phyloP scores from a whole-genome alignment of 2,329 filamentous ascomycete species.

The Penicillium sp. region DNA sequence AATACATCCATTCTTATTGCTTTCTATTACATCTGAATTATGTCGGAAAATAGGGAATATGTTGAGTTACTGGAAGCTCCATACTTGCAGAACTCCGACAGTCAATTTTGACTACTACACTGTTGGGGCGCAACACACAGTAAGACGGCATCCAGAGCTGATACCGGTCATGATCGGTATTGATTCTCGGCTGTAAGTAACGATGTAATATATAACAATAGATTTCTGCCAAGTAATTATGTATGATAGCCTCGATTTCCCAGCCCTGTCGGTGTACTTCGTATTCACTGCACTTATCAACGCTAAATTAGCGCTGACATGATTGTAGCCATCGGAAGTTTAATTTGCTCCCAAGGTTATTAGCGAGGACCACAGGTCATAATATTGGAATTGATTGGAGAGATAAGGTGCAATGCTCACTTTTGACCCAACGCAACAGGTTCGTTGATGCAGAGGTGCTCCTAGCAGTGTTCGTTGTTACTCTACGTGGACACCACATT shows the following conservation, averaged over 20 bases:
- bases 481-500: background rate
- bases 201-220: background rate
- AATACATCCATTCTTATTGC: background rate
- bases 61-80: background rate
- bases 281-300: background rate
- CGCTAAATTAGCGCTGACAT: background rate
- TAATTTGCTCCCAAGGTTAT: background rate
- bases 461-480: background rate
- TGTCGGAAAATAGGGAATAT: background rate
- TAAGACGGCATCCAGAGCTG: background rate
- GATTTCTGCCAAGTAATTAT: background rate
- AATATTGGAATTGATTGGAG: background rate
- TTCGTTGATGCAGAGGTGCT: background rate
- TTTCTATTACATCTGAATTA: background rate
- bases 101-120: background rate
- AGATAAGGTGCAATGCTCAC: slow-evolving; percentile 3
- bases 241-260: slow-evolving; percentile 1
- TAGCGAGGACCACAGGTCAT: background rate
- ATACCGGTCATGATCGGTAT: slow-evolving; percentile 2
- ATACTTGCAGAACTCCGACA: background rate
- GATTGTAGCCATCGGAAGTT: background rate
- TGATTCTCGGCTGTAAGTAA: background rate
- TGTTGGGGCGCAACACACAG: background rate
- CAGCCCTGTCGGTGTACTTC: background rate
- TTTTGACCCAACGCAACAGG: background rate